Percentiles rank a stretch among this genome's conserved stretches.
Evolutionary conservation across 192 early-diverging fungal genomes (phyloP).

Genomic region (Entomortierella lignicola): DNA sequence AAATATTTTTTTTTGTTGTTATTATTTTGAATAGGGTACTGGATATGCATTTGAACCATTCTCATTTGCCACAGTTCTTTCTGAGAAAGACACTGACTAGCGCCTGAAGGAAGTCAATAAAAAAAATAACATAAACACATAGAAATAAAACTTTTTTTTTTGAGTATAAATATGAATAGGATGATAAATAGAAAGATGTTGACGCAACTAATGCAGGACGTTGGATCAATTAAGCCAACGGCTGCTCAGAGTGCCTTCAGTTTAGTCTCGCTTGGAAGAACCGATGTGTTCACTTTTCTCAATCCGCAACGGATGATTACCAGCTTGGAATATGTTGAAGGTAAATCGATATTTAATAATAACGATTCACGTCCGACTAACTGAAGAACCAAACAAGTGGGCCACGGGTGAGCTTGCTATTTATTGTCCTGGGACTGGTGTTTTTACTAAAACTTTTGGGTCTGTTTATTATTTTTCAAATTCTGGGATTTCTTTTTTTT

Average conservation of each 20-base stretch:
- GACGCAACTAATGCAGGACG: constrained; percentile 55
- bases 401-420: not conserved
- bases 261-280: constrained; percentile 54
- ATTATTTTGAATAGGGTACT: constrained; percentile 90
- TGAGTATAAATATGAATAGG: not conserved
- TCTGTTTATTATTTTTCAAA: no score
- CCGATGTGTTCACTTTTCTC: constrained; percentile 46
- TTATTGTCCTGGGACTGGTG: constrained; percentile 18
- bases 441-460: not conserved
- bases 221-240: constrained; percentile 33
- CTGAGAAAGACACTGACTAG: constrained; percentile 8
- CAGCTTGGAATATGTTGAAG: constrained; percentile 57
- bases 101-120: not conserved
- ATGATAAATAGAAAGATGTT: constrained; percentile 26
- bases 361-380: constrained; percentile 57
- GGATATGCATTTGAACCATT: constrained; percentile 94
- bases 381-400: constrained; percentile 27
- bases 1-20: constrained; percentile 85
- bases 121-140: constrained; percentile 15
- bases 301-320: constrained; percentile 55
- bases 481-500: no score
- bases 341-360: constrained; percentile 50
- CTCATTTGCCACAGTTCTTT: constrained; percentile 69
- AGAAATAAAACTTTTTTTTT: not conserved
- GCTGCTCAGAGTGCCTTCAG: constrained; percentile 57